Evolutionary conservation across 2,329 filamentous ascomycete genomes (phyloP).

Genomic region (Graphilbum fragrans): DNA sequence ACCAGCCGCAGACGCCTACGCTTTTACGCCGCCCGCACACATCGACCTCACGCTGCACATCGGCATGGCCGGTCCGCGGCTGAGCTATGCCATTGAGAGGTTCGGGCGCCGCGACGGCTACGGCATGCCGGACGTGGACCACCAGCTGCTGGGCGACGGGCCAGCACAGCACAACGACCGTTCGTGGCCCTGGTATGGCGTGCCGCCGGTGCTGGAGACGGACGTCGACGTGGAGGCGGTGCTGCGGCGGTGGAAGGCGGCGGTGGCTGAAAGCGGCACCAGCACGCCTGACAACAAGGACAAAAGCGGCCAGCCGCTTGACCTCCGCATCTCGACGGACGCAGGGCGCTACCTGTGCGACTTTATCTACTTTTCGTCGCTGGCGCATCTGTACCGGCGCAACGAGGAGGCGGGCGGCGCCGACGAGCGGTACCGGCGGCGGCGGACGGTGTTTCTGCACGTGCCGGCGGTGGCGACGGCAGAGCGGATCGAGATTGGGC

Average conservation of each 20-base stretch:
- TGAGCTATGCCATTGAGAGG: conserved; percentile 59
- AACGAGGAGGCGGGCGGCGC: conserved; percentile 13
- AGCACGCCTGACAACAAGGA: too few species aligned
- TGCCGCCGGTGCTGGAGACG: conserved; percentile 43
- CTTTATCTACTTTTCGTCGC: conserved; percentile 62
- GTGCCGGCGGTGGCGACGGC: conserved; percentile 50
- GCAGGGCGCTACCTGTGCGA: conserved; percentile 66
- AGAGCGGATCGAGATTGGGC: conserved; percentile 32
- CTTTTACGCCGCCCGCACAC: conserved; percentile 2
- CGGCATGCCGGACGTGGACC: conserved; percentile 57
- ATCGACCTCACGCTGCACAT: conserved; percentile 65
- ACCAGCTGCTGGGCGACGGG: conserved; percentile 39
- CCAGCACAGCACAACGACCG: conserved; percentile 22
- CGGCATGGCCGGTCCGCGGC: conserved; percentile 58
- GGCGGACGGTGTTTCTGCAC: conserved; percentile 57
- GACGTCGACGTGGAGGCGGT: conserved; percentile 47
- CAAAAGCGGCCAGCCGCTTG: conserved; percentile 29
- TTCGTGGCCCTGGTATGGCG: conserved; percentile 40
- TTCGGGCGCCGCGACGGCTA: conserved; percentile 64
- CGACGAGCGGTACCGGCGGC: conserved; percentile 12
- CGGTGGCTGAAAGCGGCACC: not conserved
- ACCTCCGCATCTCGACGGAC: conserved; percentile 52
- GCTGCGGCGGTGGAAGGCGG: conserved; percentile 37
- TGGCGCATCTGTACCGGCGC: conserved; percentile 42
- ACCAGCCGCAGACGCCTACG: not conserved